Evolutionary conservation across 2,329 filamentous ascomycete genomes (phyloP).

Genomic region (Volutella citrinella): DNA sequence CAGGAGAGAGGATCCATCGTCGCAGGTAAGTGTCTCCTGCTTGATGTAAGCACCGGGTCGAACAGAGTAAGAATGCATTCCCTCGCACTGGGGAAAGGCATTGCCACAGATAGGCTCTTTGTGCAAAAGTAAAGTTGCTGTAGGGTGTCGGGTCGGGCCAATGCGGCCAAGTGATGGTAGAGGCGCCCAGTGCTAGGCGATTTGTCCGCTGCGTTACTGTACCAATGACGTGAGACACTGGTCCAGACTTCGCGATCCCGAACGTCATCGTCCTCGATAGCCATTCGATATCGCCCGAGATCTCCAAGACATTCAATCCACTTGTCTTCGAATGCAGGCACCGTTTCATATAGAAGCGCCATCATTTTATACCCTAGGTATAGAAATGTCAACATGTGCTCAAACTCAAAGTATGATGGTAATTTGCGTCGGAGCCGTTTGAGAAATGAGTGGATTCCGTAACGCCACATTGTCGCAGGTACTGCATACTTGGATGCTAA

Average conservation of each 20-base stretch:
- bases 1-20: constrained; percentile 61
- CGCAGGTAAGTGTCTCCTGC: no score
- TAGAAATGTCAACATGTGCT: constrained; percentile 88
- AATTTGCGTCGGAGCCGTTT: constrained; percentile 71
- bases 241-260: constrained; percentile 76
- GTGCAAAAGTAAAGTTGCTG: constrained; percentile 70
- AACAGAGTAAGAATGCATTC: constrained; percentile 69
- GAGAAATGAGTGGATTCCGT: constrained; percentile 81
- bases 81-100: constrained; percentile 61
- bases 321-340: constrained; percentile 74
- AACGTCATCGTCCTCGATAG: constrained; percentile 77
- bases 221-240: constrained; percentile 75
- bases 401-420: constrained; percentile 71
- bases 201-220: constrained; percentile 72
- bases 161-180: constrained; percentile 81
- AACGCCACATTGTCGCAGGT: constrained; percentile 89
- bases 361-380: constrained; percentile 87
- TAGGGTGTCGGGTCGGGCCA: constrained; percentile 64
- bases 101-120: constrained; percentile 64
- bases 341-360: constrained; percentile 78
- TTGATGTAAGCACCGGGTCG: constrained; percentile 47
- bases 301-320: constrained; percentile 95
- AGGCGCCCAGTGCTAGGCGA: constrained; percentile 71
- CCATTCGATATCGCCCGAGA: constrained; percentile 77
- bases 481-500: constrained; percentile 80